A percentile compares a stretch with the other conserved stretches of the same genome.
These are phyloP conservation scores for Podospora fimiseda DNA, from an alignment of 495 filamentous ascomycete species.

Conservation along the genomic window DNA sequence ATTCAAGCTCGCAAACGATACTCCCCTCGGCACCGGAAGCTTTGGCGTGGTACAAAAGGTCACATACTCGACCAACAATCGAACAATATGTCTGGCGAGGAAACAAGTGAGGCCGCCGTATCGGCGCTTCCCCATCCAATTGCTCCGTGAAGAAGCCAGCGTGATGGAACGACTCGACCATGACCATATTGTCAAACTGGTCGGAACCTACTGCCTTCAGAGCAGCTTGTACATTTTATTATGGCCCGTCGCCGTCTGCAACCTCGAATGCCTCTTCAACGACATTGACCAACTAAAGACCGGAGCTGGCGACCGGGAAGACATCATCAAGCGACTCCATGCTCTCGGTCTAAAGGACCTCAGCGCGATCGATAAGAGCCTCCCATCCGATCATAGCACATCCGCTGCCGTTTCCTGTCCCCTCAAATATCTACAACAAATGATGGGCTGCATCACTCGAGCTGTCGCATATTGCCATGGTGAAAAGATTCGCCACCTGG, in stretches of 20 bases:
- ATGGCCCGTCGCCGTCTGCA: slow-evolving; percentile 39
- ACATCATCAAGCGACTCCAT: slow-evolving; percentile 24
- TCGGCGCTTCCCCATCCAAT: slow-evolving; percentile 21
- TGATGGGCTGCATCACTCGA: slow-evolving; percentile 33
- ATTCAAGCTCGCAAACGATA: slow-evolving; percentile 21
- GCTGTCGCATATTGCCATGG: slow-evolving; percentile 38
- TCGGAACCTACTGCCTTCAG: slow-evolving; percentile 35
- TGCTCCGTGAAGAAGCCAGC: slow-evolving; percentile 34
- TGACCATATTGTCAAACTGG: slow-evolving; percentile 37
- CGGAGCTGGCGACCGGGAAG: slow-evolving; percentile 26
- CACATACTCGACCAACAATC: slow-evolving; percentile 21
- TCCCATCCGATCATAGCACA: background rate
- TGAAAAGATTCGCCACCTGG: slow-evolving; percentile 35
- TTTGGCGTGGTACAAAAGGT: slow-evolving; percentile 35
- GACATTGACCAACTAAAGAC: slow-evolving; percentile 31
- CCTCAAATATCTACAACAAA: slow-evolving; percentile 25
- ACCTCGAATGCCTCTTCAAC: slow-evolving; percentile 31
- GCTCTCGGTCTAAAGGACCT: slow-evolving; percentile 27
- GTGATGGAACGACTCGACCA: slow-evolving; percentile 40
- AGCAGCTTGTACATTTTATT: slow-evolving; percentile 33
- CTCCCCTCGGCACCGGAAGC: slow-evolving; percentile 24
- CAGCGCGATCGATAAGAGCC: slow-evolving; percentile 13
- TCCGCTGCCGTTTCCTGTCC: slow-evolving; percentile 17
- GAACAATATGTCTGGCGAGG: slow-evolving; percentile 28
- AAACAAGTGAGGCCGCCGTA: slow-evolving; percentile 23